Percentiles rank a stretch among this genome's conserved stretches.
Conservation (phyloP, 2,329 filamentous ascomycete species). For the Venturiaceae sp. region DNA sequence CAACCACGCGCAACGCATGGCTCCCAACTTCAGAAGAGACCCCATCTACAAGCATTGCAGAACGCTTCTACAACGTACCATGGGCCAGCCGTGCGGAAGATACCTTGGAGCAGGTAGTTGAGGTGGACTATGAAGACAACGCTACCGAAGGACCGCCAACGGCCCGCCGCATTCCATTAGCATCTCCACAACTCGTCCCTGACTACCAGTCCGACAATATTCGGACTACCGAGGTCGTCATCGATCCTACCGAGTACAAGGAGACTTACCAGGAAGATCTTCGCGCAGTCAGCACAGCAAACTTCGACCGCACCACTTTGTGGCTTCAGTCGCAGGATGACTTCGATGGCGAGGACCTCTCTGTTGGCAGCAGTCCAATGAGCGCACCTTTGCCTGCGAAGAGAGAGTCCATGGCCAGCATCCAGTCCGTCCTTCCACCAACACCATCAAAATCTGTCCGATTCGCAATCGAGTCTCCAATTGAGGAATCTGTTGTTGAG, state of each 20-base stretch:
- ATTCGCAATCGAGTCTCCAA: conserved; percentile 45
- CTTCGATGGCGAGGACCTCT: conserved; percentile 36
- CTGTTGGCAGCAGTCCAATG: conserved; percentile 7
- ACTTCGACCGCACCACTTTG: conserved; percentile 72
- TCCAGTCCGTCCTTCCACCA: conserved; percentile 1
- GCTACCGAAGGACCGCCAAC: conserved; percentile 56
- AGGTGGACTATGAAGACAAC: conserved; percentile 38
- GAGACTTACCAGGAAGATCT: conserved; percentile 67
- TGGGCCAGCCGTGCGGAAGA: conserved; percentile 40
- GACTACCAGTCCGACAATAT: background rate
- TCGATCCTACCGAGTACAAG: conserved; percentile 53
- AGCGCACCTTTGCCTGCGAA: conserved; percentile 47
- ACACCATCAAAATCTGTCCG: conserved; percentile 56
- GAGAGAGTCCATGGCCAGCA: conserved; percentile 29
- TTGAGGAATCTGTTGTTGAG: background rate
- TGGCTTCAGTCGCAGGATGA: conserved; percentile 79
- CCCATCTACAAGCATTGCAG: conserved; percentile 83
- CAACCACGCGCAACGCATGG: conserved; percentile 73
- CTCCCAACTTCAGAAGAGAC: conserved; percentile 38
- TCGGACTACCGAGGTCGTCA: background rate
- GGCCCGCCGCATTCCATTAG: conserved; percentile 44
- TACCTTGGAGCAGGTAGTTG: conserved; percentile 5
- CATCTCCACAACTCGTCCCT: conserved; percentile 18
- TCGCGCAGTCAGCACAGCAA: conserved; percentile 57
- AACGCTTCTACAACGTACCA: conserved; percentile 80